Conservation (phyloP, 106 monocot species). For the Dioscorea dumetorum region DNA sequence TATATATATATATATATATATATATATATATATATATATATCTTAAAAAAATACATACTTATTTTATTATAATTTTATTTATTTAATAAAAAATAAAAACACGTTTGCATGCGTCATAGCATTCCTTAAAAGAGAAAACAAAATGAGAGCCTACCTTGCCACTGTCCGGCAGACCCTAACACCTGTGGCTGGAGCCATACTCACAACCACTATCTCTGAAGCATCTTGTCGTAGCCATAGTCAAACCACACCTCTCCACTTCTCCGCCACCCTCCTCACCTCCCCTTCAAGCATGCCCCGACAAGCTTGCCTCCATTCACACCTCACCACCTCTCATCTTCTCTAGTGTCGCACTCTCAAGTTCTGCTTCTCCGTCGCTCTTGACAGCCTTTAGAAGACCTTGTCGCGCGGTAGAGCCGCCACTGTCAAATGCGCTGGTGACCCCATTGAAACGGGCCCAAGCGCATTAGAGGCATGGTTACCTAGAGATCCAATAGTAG, state of each 20-base stretch:
- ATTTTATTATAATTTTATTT: too few relatives aligned
- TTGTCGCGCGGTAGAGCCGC: slow-evolving; percentile 9
- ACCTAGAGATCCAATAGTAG: slow-evolving; percentile 72
- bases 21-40: too few relatives aligned
- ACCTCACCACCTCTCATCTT: slow-evolving; percentile 55
- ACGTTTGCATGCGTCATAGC: too few relatives aligned
- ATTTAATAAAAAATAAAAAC: too few relatives aligned
- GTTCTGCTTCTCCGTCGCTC: slow-evolving; percentile 89
- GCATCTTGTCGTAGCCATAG: slow-evolving; percentile 56
- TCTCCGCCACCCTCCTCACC: slow-evolving; percentile 58
- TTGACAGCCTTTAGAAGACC: slow-evolving; percentile 47
- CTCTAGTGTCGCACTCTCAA: slow-evolving; percentile 90
- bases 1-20: too few relatives aligned
- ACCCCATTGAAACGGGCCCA: slow-evolving; percentile 87
- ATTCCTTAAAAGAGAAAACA: not conserved
- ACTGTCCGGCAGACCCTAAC: slow-evolving; percentile 77
- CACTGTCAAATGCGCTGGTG: slow-evolving; percentile 78
- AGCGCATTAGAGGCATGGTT: slow-evolving; percentile 74
- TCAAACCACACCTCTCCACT: slow-evolving; percentile 44
- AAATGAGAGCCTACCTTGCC: slow-evolving; percentile 48
- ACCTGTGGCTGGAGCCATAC: slow-evolving; percentile 31
- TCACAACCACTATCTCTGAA: slow-evolving; percentile 39
- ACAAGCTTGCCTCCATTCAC: slow-evolving; percentile 59
- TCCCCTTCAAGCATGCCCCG: slow-evolving; percentile 52
- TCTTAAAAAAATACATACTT: too few relatives aligned